Conservation (phyloP, 805 yeast species). For the Candida mattraensis region DNA sequence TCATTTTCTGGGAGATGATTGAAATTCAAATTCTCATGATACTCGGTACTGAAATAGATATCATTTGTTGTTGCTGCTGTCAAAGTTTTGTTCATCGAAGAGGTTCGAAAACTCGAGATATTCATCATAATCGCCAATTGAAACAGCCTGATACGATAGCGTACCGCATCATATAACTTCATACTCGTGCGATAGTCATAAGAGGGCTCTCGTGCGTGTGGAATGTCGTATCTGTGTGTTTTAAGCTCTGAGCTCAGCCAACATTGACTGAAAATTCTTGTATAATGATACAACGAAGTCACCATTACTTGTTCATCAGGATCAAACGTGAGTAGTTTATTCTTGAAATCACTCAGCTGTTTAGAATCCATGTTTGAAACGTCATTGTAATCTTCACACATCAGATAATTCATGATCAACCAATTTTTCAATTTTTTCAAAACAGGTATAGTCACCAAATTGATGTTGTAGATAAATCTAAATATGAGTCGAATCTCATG, state of each 20-base stretch:
- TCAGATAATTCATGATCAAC: slow-evolving; percentile 17
- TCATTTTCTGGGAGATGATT: slow-evolving; percentile 13
- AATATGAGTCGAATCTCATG: slow-evolving; percentile 10
- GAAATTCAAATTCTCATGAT: slow-evolving; percentile 9
- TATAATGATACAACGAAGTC: slow-evolving; percentile 12
- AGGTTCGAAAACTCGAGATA: slow-evolving; percentile 5
- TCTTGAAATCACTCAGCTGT: slow-evolving; percentile 1
- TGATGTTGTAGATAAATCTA: slow-evolving; percentile 16
- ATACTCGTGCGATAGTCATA: slow-evolving; percentile 9
- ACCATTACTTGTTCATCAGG: slow-evolving; percentile 4
- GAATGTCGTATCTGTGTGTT: not conserved
- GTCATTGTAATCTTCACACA: slow-evolving; percentile 14
- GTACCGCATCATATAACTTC: slow-evolving; percentile 10
- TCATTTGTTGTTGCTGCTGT: slow-evolving; percentile 1
- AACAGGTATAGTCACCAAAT: slow-evolving; percentile 13
- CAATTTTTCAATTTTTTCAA: slow-evolving; percentile 15
- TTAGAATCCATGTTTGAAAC: slow-evolving; percentile 5
- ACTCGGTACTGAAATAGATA: slow-evolving; percentile 2
- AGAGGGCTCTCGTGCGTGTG: not conserved
- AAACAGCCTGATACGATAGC: slow-evolving; percentile 20
- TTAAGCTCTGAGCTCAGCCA: slow-evolving; percentile 6
- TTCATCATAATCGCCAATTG: slow-evolving; percentile 21
- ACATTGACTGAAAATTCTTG: slow-evolving; percentile 10
- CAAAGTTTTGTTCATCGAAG: slow-evolving; percentile 7
- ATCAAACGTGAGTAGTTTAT: slow-evolving; percentile 2